phyloP scores from a whole-genome alignment of 306 rosid genomes.

The Abrus precatorius region DNA sequence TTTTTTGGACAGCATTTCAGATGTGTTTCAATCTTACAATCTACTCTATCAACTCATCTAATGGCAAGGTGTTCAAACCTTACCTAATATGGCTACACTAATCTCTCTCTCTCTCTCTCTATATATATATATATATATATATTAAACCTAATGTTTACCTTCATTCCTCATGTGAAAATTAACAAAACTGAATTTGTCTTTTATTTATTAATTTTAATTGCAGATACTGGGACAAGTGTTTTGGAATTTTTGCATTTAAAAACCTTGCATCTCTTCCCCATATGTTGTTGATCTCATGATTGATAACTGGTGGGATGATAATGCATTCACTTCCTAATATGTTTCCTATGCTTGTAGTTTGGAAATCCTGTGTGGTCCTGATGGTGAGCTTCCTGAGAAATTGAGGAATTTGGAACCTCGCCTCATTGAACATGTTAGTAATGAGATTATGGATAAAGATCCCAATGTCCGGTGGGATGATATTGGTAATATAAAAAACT shows the following conservation, averaged over 20 bases:
- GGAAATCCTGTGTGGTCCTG: constrained; percentile 92
- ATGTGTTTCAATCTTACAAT: constrained; percentile 23
- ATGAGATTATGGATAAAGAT: constrained; percentile 94
- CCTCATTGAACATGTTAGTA: constrained; percentile 94
- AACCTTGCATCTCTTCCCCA: constrained; percentile 11
- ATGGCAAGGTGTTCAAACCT: not conserved
- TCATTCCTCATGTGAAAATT: constrained; percentile 28
- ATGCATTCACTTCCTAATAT: constrained; percentile 43
- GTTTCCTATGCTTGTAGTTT: constrained; percentile 63
- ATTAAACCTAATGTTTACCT: constrained; percentile 11
- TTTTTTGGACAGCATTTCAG: constrained; percentile 16
- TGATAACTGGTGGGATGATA: constrained; percentile 34
- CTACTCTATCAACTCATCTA: constrained; percentile 1
- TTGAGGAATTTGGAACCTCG: constrained; percentile 96
- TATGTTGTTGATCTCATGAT: constrained; percentile 22
- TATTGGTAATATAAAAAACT: constrained; percentile 66
- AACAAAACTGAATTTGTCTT: constrained; percentile 3
- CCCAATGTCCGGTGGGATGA: constrained; percentile 94
- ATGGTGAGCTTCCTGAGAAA: constrained; percentile 99
- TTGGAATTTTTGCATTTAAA: not conserved
- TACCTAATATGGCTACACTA: constrained; percentile 30
- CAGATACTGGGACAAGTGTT: not conserved
- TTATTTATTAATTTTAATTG: constrained; percentile 11
- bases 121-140: not conserved
- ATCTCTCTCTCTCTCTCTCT: not conserved